Evolutionary conservation across 805 yeast genomes (phyloP), one percentile per base, ranked within the genome.

Genomic region (Saturnispora besseyi): DNA sequence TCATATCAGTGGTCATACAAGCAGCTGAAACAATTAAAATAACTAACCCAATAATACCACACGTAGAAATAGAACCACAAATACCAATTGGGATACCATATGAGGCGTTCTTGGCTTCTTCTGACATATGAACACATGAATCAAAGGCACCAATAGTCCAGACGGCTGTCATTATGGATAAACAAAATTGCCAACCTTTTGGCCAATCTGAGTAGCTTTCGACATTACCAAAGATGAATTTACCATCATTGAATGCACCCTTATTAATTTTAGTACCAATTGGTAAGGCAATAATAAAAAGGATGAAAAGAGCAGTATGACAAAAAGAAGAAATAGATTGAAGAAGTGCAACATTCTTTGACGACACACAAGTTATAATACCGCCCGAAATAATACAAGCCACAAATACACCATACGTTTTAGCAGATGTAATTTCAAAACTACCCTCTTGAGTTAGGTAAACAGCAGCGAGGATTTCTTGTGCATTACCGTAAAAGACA

Each of bases 121-220:
- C 89, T 13, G 82, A 70, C 77, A 81, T 77, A 66, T 82, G 87
- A 45, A 82, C 79, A 57, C 82, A 78, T 2, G 84, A 76, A 62
- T 82, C 88, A 62, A 81, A 82, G 0, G 82, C 79, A 32, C 85
- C 84, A 59, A 82, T 81, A 13, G 86, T 80, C 88, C 89, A 82
- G 46, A 81, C 74, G 1, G 81, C 77, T 1, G 86, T 81, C 78
- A 79, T 72, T 54, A 78, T 63, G 6, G 59, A 51, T 15, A 59
- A 33, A 50, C 73, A 62, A 59, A 69, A 75, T 36, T 76, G 71
- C 78, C 81, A 78, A 37, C 84, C 86, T 40, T 60, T 64, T 18
- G 78, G 72, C 79, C 84, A 81, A 36, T 70, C 73, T 34, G 81
- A 69, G 36, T 61, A 62, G 57, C 78, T 78, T 28, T 72, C 67